Evolutionary conservation across 495 filamentous ascomycete genomes (phyloP).

Genomic region (Lepidopterella palustris): DNA sequence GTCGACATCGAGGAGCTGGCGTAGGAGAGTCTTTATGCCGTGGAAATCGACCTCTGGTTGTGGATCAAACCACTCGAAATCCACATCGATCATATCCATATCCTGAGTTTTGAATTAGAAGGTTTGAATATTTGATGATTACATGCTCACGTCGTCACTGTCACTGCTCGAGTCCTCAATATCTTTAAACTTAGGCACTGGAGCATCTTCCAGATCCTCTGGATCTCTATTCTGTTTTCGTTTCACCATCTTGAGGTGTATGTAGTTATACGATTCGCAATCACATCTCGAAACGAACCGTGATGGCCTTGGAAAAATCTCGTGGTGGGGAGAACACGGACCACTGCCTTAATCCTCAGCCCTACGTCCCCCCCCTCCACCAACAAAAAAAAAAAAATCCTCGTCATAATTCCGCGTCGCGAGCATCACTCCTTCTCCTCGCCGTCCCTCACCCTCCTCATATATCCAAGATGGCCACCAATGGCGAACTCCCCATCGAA

Average conservation of each 20-base stretch:
- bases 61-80: slow-evolving; percentile 98
- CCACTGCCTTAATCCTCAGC: neutral
- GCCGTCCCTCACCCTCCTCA: neutral
- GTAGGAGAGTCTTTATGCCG: slow-evolving; percentile 81
- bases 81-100: slow-evolving; percentile 84
- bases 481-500: slow-evolving; percentile 36
- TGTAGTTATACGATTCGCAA: too few relatives aligned
- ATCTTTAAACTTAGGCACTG: slow-evolving; percentile 12
- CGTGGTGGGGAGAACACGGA: neutral
- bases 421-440: neutral
- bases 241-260: slow-evolving; percentile 27
- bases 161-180: slow-evolving; percentile 21
- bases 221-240: slow-evolving; percentile 23
- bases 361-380: neutral
- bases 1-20: slow-evolving; percentile 91
- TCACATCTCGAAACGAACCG: too few relatives aligned
- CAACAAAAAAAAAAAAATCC: slow-evolving; percentile 1
- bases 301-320: neutral
- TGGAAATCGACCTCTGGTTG: slow-evolving; percentile 88
- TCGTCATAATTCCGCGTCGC: neutral
- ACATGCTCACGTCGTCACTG: slow-evolving; percentile 18
- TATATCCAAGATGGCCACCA: slow-evolving; percentile 30
- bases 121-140: neutral
- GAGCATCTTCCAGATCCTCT: slow-evolving; percentile 21
- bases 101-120: slow-evolving; percentile 47